Evolutionary conservation across 2,329 filamentous ascomycete species (phyloP), one percentile per base, ranked within the genome.

Genomic region (Cordyceps fumosorosea): DNA sequence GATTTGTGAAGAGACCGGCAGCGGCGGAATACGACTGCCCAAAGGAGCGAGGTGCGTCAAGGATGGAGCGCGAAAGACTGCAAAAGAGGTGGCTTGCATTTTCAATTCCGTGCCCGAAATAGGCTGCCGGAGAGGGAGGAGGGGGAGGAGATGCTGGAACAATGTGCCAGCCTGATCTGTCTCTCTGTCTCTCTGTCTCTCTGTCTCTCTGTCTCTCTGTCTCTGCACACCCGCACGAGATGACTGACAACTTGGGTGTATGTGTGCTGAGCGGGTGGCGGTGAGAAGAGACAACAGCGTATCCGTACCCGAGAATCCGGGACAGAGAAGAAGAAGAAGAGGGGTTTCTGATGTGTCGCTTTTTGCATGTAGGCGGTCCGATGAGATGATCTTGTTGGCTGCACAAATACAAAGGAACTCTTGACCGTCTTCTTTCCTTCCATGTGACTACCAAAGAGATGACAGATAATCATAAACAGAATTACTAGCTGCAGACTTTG

Each of bases 21-120:
- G 29, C 56, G 5, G 11, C 34, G 40, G 56, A 45, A 32, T n/a
- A 45, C 10, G 56, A 29, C n/a, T 47, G 10, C 57, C 57, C 8
- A 37, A 54, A 45, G 3, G 57, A 42, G 57, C 24, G 57, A 60
- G 37, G 48, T 54, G 50, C 57, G 18, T 60, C 50, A 22, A 37
- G 26, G n/a, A 54, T n/a, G 37, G 16, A 12, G 32, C 32, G 20
- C 7, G 29, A 24, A 24, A 37, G 54, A 20, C 34, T 34, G 22
- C 4, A 42, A 24, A 22, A 14, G 11, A 37, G 24, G 50, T 53
- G 57, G 57, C 50, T 37, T 60, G 57, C 57, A 60, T 60, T 37
- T 37, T 4, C 47, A 44, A 54, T 47, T 60, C 40, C 20, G n/a
- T n/a, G 22, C n/a, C 16, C 37, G 37, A 40, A 45, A 45, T 26